A percentile compares a stretch with the other conserved stretches of the same genome.
phyloP scores from a whole-genome alignment of 2,329 filamentous ascomycete species.

The Penicillium capsulatum region DNA sequence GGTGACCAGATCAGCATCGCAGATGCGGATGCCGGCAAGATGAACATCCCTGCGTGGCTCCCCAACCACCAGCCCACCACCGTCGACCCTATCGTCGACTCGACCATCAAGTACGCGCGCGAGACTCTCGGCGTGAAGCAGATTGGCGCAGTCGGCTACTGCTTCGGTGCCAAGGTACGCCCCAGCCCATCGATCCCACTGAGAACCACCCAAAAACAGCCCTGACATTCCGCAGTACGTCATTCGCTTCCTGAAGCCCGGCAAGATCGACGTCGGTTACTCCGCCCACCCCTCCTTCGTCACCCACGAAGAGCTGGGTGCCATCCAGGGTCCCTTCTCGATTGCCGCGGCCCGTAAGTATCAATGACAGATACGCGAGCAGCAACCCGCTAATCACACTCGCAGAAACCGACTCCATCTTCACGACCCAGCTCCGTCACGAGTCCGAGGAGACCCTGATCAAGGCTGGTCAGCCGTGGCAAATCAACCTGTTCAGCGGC shows the following conservation, averaged over 20 bases:
- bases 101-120: constrained; percentile 54
- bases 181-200: constrained; percentile 24
- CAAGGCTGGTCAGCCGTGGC: constrained; percentile 59
- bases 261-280: constrained; percentile 65
- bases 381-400: neutral
- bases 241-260: constrained; percentile 60
- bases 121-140: constrained; percentile 54
- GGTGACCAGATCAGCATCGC: constrained; percentile 59
- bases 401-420: constrained; percentile 61
- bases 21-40: constrained; percentile 44
- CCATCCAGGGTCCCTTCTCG: constrained; percentile 63
- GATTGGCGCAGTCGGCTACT: constrained; percentile 66
- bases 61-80: constrained; percentile 45
- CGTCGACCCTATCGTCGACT: constrained; percentile 53
- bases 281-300: constrained; percentile 75
- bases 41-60: constrained; percentile 51
- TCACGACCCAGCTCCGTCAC: constrained; percentile 61
- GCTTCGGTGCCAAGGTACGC: constrained; percentile 66
- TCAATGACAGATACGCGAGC: too few relatives aligned
- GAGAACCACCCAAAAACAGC: neutral
- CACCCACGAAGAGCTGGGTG: constrained; percentile 60
- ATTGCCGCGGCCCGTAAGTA: constrained; percentile 55
- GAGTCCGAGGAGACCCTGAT: constrained; percentile 61
- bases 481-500: constrained; percentile 71
- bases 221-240: constrained; percentile 51